A percentile compares a stretch with the other conserved stretches of the same genome.
Evolutionary conservation across 1,284 basidiomycete species (phyloP).

Genomic region (Cystobasidium slooffiae): DNA sequence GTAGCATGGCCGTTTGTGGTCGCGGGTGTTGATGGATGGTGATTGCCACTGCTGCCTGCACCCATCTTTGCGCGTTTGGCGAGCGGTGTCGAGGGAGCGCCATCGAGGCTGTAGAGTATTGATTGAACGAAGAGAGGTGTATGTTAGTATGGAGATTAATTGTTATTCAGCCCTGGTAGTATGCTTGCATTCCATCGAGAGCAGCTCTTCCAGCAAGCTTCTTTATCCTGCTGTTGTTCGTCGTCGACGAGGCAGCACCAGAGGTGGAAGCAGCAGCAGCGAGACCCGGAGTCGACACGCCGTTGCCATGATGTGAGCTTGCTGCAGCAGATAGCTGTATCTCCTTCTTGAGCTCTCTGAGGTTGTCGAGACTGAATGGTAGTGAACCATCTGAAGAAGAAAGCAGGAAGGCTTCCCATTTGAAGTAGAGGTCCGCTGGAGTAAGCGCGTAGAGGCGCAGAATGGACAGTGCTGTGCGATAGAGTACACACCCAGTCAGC

Average conservation of each 20-base stretch:
- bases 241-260: not conserved
- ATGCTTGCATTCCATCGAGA: constrained; percentile 43
- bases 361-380: constrained; percentile 63
- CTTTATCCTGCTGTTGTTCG: constrained; percentile 29
- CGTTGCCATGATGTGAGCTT: not conserved
- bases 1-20: not conserved
- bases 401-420: constrained; percentile 67
- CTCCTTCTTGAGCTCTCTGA: constrained; percentile 62
- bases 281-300: no score
- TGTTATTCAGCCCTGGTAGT: not conserved
- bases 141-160: not conserved
- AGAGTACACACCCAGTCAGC: no score
- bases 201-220: constrained; percentile 42
- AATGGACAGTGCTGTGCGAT: constrained; percentile 39
- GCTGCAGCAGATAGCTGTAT: constrained; percentile 53
- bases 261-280: not conserved
- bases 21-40: constrained; percentile 5
- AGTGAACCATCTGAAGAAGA: constrained; percentile 56
- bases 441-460: constrained; percentile 63
- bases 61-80: constrained; percentile 36
- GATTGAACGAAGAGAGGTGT: not conserved
- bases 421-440: constrained; percentile 67
- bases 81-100: constrained; percentile 37
- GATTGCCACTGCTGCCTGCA: not conserved
- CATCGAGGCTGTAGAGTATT: constrained; percentile 32